Evolutionary conservation across 192 early-diverging fungal species (phyloP), one percentile per base, ranked within the genome.

Genomic region (Phycomyces blakesleeanus): DNA sequence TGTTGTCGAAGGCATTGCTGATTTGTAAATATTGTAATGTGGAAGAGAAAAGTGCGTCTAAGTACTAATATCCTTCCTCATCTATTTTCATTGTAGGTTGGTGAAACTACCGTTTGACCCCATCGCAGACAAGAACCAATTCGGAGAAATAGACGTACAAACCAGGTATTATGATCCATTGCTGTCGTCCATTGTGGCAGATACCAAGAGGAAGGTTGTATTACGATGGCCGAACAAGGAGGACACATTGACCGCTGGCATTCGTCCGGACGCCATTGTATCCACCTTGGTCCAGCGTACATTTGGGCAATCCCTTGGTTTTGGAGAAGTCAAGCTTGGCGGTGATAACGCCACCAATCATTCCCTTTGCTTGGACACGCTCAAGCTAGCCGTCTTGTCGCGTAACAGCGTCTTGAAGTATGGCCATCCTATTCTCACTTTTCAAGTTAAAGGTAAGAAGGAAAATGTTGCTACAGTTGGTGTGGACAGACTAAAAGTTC

Each of bases 361-460:
- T 58, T 66, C 47, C 21, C 39, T 58, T 22, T 58, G 64, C 56
- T 26, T 66, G 64, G 56, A 66, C 57, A 59, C 57, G 42, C 42
- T 59, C 57, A 59, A 59, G 57, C 57, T 59, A 9, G 57, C 57
- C 42, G 15, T 49, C 57, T 59, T 59, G 57, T 59, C 57, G 42
- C 26, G 57, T 40, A 59, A 59, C 64, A 58, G 44, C 41, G 42
- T 58, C 47, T 24, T 58, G 21, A 66, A 58, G 37, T 54, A 55
- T 58, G 44, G 18, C 34, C 64, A 52, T 51, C 64, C 64, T 21
- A 57, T 58, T 58, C 64, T 58, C 55, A 66, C 55, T 24, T 66
- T 66, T 58, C 64, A 66, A 58, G 57, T 49, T 27, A 66, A 66
- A 51, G 64, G 64, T 66, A 66, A 57, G 54, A 44, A 56, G 49